Evolutionary conservation across 1,139 yeast genomes (phyloP), one percentile per base, ranked within the genome.

Genomic region (Pneumocystis jirovecii): DNA sequence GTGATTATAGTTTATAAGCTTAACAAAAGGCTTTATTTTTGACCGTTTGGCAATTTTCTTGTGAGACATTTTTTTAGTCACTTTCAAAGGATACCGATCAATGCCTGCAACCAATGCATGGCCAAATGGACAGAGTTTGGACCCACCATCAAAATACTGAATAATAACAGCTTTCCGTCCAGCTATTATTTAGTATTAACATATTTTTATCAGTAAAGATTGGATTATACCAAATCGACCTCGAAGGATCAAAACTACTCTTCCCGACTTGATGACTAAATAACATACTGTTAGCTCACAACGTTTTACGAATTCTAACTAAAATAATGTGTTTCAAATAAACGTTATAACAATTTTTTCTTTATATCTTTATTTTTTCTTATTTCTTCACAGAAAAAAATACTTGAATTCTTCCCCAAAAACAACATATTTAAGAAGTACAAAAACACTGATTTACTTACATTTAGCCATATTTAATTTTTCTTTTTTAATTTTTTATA

Each of bases 111-210:
- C 98, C 76, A 95, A 85, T 79, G 98, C 98, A 78, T 95, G 98
- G 79, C 97, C 96, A 87, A 91, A 95, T 78, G 95, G 95, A 85
- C 93, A 97, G 72, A 95, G 79, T 84, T 93, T 95, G 83, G 97
- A 85, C 79, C 99, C 99, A 78, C 93, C 97, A 79, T 95, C 98
- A 81, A 89, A 95, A 76, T 97, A 95, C 83, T 89, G 90, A 80
- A 95, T 93, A 80, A 95, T 90, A 80, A 95, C 98, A 74, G 95
- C 98, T 88, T 95, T 95, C 89, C 91, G 93, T 85, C 99, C 99
- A 81, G 99, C 99, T 50, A 17, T 50, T 10, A 50, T 50, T n/a
- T 19, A 2, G 6, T 19, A 4, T 50, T 25, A 50, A 50, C 10
- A 50, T 10, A 12, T 10, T 25, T 12, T 50, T 21, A 10, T 25